Base-by-base conservation (phyloP, 1,284 basidiomycete species). In the Microbotryum scabiosae region DNA sequence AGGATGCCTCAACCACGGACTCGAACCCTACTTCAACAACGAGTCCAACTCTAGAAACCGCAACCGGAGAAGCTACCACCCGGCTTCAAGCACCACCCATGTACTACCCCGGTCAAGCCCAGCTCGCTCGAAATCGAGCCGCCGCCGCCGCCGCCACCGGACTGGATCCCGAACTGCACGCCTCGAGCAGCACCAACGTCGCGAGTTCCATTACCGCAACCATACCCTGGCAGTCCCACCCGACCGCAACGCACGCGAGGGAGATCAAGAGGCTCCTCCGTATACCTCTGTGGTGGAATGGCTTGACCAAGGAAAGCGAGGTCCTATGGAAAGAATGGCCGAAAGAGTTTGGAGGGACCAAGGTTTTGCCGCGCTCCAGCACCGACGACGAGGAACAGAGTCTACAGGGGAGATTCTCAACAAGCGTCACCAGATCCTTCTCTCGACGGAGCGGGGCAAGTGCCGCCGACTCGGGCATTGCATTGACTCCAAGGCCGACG, bases 331-430 rank as follows among this genome's bases (percentile, higher is more conserved):
- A 55, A 16, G 57, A 54, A 2, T 68, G 66, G 66, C 66, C 66
- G 3, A 32, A 23, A 3, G 63, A 63, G 43, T 68, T 68, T 51
- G 66, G 66, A n/a, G 66, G 66, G n/a, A 49, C 41, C 21, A 54
- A 54, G 20, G 7, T 54, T 4, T 16, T 45, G 32, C 32, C 45
- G 16, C 6, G 48, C 9, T 26, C 45, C 30, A 28, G 36, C 21
- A 51, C 26, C 2, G 49, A 44, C 21, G 50, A 1, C 28, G 25
- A 51, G 28, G 1, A 59, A 53, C 14, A 28, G 65, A 60, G 26
- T 4, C 14, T 48, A 48, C 3, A 45, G 45, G 8, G 44, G 21
- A 9, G 30, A 18, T 7, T 2, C 14, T 21, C 28, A 51, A 28
- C 26, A n/a, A 45, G 44, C 20, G 21, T 56, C 28, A 46, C 57